Percentiles rank a stretch among this genome's conserved stretches.
Conservation (phyloP, 2,329 filamentous ascomycete species). For the Microdochium paspali region DNA sequence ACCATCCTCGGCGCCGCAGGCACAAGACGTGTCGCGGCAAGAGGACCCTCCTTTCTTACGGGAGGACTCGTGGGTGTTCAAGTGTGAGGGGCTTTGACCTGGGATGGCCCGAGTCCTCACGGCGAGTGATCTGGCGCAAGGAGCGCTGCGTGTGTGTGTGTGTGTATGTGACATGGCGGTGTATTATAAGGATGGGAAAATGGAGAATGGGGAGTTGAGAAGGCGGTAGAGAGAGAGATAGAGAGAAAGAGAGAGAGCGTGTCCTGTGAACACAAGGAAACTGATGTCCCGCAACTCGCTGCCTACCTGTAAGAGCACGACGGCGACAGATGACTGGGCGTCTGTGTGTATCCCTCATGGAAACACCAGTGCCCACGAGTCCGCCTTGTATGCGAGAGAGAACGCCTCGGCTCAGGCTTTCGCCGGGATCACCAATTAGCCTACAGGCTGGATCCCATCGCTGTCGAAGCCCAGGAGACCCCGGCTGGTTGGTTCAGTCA, state of each 20-base stretch:
- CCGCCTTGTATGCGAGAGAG: too few relatives aligned
- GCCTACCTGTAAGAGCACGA: too few relatives aligned
- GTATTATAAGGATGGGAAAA: not conserved
- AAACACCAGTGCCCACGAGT: too few relatives aligned
- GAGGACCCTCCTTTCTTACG: constrained; percentile 13
- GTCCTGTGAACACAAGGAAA: too few relatives aligned
- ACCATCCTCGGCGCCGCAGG: constrained; percentile 19
- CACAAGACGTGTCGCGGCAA: constrained; percentile 22
- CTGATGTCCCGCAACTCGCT: too few relatives aligned
- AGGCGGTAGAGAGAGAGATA: not conserved
- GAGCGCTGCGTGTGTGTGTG: not conserved
- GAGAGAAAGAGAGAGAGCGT: too few relatives aligned
- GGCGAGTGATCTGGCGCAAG: constrained; percentile 1
- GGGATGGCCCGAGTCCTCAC: not conserved
- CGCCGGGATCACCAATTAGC: too few relatives aligned
- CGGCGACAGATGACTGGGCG: not conserved
- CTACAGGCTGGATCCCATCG: too few relatives aligned
- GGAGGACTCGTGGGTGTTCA: constrained; percentile 18
- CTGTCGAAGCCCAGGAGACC: too few relatives aligned
- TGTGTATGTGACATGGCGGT: not conserved
- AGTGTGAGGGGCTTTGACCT: not conserved
- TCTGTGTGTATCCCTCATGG: too few relatives aligned
- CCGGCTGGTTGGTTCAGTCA: too few relatives aligned
- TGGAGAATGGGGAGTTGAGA: not conserved
- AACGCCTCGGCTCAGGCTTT: too few relatives aligned